A percentile compares a stretch with the other conserved stretches of the same genome.
These are phyloP conservation scores for Ascochyta pisi DNA, from an alignment of 2,329 filamentous ascomycete genomes.

Conservation along the genomic window DNA sequence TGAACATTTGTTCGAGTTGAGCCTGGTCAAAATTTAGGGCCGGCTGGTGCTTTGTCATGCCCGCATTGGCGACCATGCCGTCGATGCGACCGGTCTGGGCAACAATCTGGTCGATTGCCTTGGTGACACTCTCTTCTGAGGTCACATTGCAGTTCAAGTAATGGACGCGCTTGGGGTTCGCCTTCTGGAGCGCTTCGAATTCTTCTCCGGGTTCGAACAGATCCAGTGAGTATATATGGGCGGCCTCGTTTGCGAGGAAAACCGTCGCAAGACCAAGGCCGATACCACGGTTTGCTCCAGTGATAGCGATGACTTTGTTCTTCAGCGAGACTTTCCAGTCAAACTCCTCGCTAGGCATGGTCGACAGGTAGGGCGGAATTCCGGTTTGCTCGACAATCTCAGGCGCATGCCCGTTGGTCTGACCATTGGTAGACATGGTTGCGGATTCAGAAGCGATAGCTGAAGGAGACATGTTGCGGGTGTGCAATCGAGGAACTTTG, in stretches of 20 bases:
- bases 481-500: constrained; percentile 15
- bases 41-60: constrained; percentile 60
- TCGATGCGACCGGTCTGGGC: constrained; percentile 57
- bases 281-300: constrained; percentile 46
- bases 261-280: constrained; percentile 56
- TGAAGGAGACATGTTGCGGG: constrained; percentile 39
- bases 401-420: constrained; percentile 15
- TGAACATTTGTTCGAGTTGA: constrained; percentile 57
- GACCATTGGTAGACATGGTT: constrained; percentile 23
- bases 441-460: constrained; percentile 29
- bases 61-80: constrained; percentile 61
- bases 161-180: constrained; percentile 52
- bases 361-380: constrained; percentile 49
- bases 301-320: constrained; percentile 50
- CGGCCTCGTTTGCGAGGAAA: constrained; percentile 56
- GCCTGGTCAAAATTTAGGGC: constrained; percentile 60
- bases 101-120: constrained; percentile 57
- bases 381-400: constrained; percentile 34
- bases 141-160: constrained; percentile 60
- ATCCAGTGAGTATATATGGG: constrained; percentile 58
- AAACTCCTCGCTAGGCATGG: constrained; percentile 53
- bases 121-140: constrained; percentile 54
- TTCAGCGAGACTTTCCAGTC: constrained; percentile 56
- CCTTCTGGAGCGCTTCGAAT: constrained; percentile 52
- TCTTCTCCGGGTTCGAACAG: constrained; percentile 57